Conservation (phyloP, 805 yeast species). For the Metschnikowia orientalis region DNA sequence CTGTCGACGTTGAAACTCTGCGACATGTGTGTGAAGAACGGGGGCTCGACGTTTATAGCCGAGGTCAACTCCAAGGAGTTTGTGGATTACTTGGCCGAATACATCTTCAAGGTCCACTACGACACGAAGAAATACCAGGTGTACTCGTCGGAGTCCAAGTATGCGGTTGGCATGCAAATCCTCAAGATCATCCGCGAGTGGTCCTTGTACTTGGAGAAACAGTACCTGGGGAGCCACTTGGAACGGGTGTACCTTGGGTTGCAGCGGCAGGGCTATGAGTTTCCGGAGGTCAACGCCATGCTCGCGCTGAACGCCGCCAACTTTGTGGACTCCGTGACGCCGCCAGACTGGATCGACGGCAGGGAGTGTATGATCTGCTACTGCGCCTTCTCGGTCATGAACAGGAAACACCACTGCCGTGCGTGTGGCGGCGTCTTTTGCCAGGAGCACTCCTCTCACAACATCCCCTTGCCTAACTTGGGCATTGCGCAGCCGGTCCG, state of each 20-base stretch:
- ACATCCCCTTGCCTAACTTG: constrained; percentile 66
- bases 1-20: constrained; percentile 69
- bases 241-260: constrained; percentile 57
- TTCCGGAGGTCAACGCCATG: constrained; percentile 46
- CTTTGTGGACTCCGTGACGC: constrained; percentile 82
- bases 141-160: constrained; percentile 22
- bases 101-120: constrained; percentile 36
- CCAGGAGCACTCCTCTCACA: constrained; percentile 76
- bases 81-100: constrained; percentile 67
- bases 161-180: constrained; percentile 51
- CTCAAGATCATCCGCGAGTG: constrained; percentile 70
- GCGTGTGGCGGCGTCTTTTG: constrained; percentile 95
- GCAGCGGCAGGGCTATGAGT: constrained; percentile 56
- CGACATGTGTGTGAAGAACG: constrained; percentile 88
- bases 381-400: constrained; percentile 68
- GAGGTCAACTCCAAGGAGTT: constrained; percentile 84
- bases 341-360: constrained; percentile 97
- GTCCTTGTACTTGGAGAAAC: constrained; percentile 68
- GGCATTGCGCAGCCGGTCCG: constrained; percentile 89
- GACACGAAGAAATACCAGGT: constrained; percentile 24
- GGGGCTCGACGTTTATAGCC: constrained; percentile 78
- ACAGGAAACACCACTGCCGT: constrained; percentile 93
- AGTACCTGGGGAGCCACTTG: constrained; percentile 62
- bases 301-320: constrained; percentile 35
- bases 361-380: constrained; percentile 95